These are phyloP conservation scores for Silene coronaria DNA, from an alignment of 179 eudicot genomes.

Conservation along the genomic window DNA sequence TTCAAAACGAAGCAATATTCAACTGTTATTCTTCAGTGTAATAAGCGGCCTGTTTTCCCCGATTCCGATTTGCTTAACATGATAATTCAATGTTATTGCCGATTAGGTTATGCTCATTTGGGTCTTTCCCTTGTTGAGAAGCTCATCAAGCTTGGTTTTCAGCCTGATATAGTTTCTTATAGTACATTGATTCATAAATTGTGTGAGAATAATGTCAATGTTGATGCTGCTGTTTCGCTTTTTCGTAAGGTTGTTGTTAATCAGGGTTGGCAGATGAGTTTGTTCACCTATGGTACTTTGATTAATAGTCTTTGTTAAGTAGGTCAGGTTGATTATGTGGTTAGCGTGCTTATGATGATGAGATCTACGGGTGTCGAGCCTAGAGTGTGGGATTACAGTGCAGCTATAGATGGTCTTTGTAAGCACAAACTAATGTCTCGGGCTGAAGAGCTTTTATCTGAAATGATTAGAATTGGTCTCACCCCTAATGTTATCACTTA, in stretches of 20 bases:
- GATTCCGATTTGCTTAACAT: conserved; percentile 6
- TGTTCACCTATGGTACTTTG: not conserved
- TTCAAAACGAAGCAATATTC: not conserved
- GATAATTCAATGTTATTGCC: conserved; percentile 8
- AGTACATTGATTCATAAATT: not conserved
- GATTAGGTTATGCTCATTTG: conserved; percentile 6
- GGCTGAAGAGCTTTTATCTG: not conserved
- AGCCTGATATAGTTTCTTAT: not conserved
- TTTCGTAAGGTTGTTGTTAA: conserved; percentile 2
- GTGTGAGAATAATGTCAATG: not conserved
- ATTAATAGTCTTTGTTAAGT: conserved; percentile 10
- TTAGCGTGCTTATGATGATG: not conserved
- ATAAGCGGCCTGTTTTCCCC: conserved; percentile 5
- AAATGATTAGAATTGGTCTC: not conserved
- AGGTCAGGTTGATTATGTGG: not conserved
- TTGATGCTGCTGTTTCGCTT: not conserved
- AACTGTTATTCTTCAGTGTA: not conserved
- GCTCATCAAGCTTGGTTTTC: conserved; percentile 6
- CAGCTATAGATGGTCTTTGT: not conserved
- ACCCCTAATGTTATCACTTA: not conserved
- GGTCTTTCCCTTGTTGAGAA: conserved; percentile 7
- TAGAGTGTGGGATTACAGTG: not conserved
- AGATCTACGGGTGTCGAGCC: conserved; percentile 8
- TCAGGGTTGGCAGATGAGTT: conserved; percentile 1
- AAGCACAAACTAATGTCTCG: too few relatives aligned